Conservation (phyloP, 768 basidiomycete genomes). For the Tricholoma furcatifolium region DNA sequence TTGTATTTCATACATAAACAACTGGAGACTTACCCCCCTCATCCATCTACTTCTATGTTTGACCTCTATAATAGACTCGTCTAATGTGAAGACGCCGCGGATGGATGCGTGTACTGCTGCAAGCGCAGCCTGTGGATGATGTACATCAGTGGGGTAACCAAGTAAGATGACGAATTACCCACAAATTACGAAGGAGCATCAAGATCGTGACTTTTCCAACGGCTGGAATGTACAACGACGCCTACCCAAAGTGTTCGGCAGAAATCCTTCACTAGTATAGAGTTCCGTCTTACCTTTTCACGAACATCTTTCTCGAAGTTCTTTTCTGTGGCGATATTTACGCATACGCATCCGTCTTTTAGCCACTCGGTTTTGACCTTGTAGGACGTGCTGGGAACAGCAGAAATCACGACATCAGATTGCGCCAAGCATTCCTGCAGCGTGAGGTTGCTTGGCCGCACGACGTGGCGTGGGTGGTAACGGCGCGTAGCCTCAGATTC, state of each 20-base stretch:
- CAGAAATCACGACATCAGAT: slow-evolving; percentile 93
- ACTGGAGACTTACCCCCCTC: slow-evolving; percentile 19
- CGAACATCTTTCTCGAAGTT: slow-evolving; percentile 94
- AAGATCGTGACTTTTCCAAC: slow-evolving; percentile 98
- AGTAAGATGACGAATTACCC: slow-evolving; percentile 29
- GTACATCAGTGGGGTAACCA: not conserved
- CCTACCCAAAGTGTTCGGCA: slow-evolving; percentile 42
- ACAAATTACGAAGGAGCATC: slow-evolving; percentile 97
- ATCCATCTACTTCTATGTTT: slow-evolving; percentile 23
- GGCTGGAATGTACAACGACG: slow-evolving; percentile 90
- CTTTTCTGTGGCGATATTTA: slow-evolving; percentile 94
- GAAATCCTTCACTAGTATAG: not conserved
- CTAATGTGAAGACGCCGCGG: slow-evolving; percentile 24
- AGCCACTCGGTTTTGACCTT: slow-evolving; percentile 87
- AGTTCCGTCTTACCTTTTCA: slow-evolving; percentile 62
- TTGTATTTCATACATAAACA: slow-evolving; percentile 31
- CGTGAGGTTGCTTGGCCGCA: slow-evolving; percentile 63
- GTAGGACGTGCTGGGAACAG: slow-evolving; percentile 83
- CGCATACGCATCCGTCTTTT: slow-evolving; percentile 91
- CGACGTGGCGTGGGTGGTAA: slow-evolving; percentile 85
- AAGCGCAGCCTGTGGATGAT: slow-evolving; percentile 47
- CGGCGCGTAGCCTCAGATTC: slow-evolving; percentile 40
- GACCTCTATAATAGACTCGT: slow-evolving; percentile 31
- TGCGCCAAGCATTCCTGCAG: slow-evolving; percentile 79
- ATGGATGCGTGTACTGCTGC: slow-evolving; percentile 47